phyloP scores from a whole-genome alignment of 2,329 filamentous ascomycete species.

The Helotiales sp. region DNA sequence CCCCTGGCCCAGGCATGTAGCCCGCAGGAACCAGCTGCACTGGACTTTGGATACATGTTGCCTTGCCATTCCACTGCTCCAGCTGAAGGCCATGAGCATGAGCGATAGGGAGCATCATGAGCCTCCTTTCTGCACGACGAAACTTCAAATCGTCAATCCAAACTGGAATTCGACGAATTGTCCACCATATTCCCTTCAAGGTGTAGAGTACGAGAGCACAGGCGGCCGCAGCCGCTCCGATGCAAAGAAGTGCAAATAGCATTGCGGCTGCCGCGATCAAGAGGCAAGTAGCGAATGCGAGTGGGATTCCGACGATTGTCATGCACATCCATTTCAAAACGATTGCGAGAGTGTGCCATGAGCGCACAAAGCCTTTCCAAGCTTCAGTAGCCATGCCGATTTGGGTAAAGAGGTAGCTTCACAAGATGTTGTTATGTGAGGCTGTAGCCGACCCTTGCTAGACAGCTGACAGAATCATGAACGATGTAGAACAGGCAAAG shows the following conservation, averaged over 20 bases:
- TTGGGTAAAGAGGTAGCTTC: background rate
- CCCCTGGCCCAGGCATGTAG: slow-evolving; percentile 5
- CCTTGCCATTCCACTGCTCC: slow-evolving; percentile 9
- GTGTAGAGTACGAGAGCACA: slow-evolving; percentile 5
- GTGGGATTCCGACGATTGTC: slow-evolving; percentile 27
- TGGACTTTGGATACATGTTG: slow-evolving; percentile 5
- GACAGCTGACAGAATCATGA: background rate
- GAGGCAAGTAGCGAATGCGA: slow-evolving; percentile 23
- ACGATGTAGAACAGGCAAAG: background rate
- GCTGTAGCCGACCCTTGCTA: background rate
- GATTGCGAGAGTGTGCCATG: slow-evolving; percentile 28
- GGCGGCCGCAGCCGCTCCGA: slow-evolving; percentile 12
- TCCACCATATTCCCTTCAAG: slow-evolving; percentile 5
- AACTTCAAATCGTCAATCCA: slow-evolving; percentile 18
- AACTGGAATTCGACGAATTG: slow-evolving; percentile 5
- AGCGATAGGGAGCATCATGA: slow-evolving; percentile 12
- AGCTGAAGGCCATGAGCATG: slow-evolving; percentile 3
- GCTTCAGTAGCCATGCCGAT: slow-evolving; percentile 21
- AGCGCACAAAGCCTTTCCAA: slow-evolving; percentile 25
- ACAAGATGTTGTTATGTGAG: background rate
- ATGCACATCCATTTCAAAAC: slow-evolving; percentile 31
- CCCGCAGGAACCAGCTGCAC: slow-evolving; percentile 10
- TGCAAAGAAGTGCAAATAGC: slow-evolving; percentile 17
- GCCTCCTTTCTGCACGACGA: slow-evolving; percentile 3
- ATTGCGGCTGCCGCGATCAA: slow-evolving; percentile 15